Percentiles rank a stretch among this genome's conserved stretches.
Evolutionary conservation across 1,284 basidiomycete species (phyloP).

Genomic region (Ustilago crameri): DNA sequence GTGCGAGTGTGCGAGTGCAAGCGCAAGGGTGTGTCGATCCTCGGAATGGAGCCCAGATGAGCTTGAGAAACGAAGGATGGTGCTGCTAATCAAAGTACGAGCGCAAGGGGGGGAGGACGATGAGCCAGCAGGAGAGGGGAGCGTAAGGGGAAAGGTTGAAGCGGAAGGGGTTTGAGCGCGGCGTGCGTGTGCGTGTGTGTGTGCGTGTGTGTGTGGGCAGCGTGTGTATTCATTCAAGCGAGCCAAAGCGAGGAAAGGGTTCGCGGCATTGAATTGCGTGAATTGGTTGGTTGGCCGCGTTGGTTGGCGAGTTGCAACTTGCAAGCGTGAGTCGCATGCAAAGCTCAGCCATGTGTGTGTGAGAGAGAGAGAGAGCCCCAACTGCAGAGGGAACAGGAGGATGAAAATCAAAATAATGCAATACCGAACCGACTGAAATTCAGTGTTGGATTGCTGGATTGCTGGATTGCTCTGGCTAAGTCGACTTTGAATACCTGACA

Average conservation of each 20-base stretch:
- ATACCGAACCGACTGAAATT: no score
- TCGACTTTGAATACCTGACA: no score
- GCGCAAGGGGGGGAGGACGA: neutral
- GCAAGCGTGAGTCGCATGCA: neutral
- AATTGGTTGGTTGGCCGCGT: neutral
- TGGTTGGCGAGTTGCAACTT: neutral
- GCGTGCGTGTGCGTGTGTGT: constrained; percentile 11
- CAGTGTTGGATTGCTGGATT: neutral
- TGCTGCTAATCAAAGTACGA: neutral
- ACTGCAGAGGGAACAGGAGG: no score
- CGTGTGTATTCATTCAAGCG: constrained; percentile 13
- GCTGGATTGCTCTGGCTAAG: no score
- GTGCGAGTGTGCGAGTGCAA: no score
- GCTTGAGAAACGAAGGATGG: no score
- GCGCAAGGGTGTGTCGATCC: no score
- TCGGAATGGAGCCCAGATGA: no score
- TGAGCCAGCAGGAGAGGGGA: constrained; percentile 1
- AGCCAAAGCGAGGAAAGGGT: neutral
- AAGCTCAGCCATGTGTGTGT: no score
- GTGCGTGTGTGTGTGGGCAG: constrained; percentile 13
- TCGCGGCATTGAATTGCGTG: no score
- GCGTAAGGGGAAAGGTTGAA: constrained; percentile 9
- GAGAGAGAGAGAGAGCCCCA: no score
- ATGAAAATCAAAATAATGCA: no score
- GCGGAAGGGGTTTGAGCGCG: constrained; percentile 7